Conservation (phyloP, 495 filamentous ascomycete species). For the Neurospora hispaniola region DNA sequence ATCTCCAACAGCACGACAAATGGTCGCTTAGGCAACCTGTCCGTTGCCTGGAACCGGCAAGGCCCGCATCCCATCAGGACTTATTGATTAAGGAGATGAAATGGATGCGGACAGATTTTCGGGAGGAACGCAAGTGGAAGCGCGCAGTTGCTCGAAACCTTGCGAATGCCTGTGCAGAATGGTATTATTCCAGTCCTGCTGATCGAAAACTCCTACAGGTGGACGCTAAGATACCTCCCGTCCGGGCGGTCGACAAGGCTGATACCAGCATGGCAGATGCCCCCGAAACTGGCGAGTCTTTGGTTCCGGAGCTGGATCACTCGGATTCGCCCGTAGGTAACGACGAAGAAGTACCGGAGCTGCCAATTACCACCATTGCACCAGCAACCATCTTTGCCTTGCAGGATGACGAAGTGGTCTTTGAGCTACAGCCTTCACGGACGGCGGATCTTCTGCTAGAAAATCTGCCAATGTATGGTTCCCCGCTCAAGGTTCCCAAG, state of each 20-base stretch:
- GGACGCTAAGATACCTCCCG: slow-evolving; percentile 37
- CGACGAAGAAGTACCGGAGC: slow-evolving; percentile 36
- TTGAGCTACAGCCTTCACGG: slow-evolving; percentile 64
- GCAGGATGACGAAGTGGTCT: slow-evolving; percentile 69
- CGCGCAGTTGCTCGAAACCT: slow-evolving; percentile 64
- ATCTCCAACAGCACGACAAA: slow-evolving; percentile 74
- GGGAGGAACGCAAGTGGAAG: slow-evolving; percentile 92
- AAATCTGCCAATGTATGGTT: slow-evolving; percentile 70
- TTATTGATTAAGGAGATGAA: slow-evolving; percentile 81
- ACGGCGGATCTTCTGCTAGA: slow-evolving; percentile 72
- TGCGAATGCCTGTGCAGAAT: slow-evolving; percentile 73
- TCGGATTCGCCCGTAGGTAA: slow-evolving; percentile 37
- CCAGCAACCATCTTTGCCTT: slow-evolving; percentile 78
- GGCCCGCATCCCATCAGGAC: slow-evolving; percentile 71
- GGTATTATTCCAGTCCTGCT: slow-evolving; percentile 50
- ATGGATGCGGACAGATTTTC: slow-evolving; percentile 95
- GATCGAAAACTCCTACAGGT: slow-evolving; percentile 58
- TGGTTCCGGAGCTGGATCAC: slow-evolving; percentile 62
- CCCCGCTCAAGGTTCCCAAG: slow-evolving; percentile 48
- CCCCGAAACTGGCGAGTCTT: slow-evolving; percentile 16
- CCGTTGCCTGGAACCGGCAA: slow-evolving; percentile 63
- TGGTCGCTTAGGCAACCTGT: slow-evolving; percentile 87
- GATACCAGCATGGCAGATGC: slow-evolving; percentile 19
- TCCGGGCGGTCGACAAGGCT: slow-evolving; percentile 2
- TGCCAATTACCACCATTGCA: slow-evolving; percentile 35